Percentiles rank a stretch among this genome's conserved stretches.
Conservation (phyloP, 768 basidiomycete genomes). For the Rhizopogon salebrosus region DNA sequence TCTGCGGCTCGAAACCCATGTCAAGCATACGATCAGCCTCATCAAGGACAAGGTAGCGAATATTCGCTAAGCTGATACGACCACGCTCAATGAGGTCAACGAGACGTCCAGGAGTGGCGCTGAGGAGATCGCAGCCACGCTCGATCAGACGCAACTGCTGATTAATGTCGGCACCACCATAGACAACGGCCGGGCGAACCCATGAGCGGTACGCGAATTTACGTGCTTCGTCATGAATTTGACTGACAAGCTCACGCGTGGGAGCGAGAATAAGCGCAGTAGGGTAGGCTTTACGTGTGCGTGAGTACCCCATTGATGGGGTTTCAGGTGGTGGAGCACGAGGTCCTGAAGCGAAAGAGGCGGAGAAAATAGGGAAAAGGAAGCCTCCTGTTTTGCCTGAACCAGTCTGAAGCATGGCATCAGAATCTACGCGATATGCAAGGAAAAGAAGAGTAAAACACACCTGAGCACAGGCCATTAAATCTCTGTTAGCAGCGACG, state of each 20-base stretch:
- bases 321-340: conserved; percentile 55
- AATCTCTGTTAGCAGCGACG: conserved; percentile 81
- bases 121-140: conserved; percentile 94
- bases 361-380: conserved; percentile 97
- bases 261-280: conserved; percentile 97
- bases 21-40: conserved; percentile 99
- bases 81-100: conserved; percentile 99
- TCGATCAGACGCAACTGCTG: conserved; percentile 92
- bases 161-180: conserved; percentile 98
- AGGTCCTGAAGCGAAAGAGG: conserved; percentile 84
- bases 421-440: conserved; percentile 10
- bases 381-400: conserved; percentile 99
- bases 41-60: conserved; percentile 96
- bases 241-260: conserved; percentile 96
- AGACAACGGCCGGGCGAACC: conserved; percentile 98
- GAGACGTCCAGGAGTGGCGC: conserved; percentile 95
- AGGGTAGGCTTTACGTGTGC: conserved; percentile 87
- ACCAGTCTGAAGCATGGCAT: conserved; percentile 66
- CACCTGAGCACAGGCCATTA: conserved; percentile 95
- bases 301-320: conserved; percentile 47
- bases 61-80: conserved; percentile 91
- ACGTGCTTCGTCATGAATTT: conserved; percentile 98
- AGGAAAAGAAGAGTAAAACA: conserved; percentile 18
- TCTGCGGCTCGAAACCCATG: conserved; percentile 99
- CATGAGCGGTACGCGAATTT: conserved; percentile 99